Percentiles rank a stretch among this genome's conserved stretches.
These are phyloP conservation scores for Parmelia sp. DNA, from an alignment of 495 filamentous ascomycete species.

Conservation along the genomic window DNA sequence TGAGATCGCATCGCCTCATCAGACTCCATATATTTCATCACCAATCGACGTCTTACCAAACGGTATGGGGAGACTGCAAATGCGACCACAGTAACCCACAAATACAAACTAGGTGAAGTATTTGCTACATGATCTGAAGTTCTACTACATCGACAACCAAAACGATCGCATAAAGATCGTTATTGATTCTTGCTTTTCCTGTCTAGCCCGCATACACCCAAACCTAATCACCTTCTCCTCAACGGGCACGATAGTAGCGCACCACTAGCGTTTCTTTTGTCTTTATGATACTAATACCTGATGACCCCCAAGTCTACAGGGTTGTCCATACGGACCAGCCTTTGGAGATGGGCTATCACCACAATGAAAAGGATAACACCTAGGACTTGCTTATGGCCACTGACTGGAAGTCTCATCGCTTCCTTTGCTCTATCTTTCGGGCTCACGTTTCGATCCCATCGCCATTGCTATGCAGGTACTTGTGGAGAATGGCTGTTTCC, in stretches of 20 bases:
- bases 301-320: not conserved
- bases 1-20: too few relatives aligned
- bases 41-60: not conserved
- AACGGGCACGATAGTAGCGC: not conserved
- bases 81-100: not conserved
- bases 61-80: not conserved
- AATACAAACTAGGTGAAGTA: not conserved
- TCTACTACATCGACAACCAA: not conserved
- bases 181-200: not conserved
- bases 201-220: not conserved
- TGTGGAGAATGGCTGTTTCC: slow-evolving; percentile 35
- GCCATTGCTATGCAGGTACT: slow-evolving; percentile 32
- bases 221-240: not conserved
- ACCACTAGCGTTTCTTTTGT: not conserved
- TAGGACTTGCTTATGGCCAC: slow-evolving; percentile 33
- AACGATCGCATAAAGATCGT: not conserved
- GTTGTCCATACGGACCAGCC: not conserved
- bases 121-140: not conserved
- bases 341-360: not conserved
- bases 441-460: slow-evolving; percentile 32
- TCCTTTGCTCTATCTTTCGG: slow-evolving; percentile 33
- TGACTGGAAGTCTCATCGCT: slow-evolving; percentile 27
- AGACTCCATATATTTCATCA: too few relatives aligned
- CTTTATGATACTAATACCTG: not conserved
- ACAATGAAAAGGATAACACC: slow-evolving; percentile 27